phyloP scores from a whole-genome alignment of 495 filamentous ascomycete genomes.

The Hypoxylon fuscum region DNA sequence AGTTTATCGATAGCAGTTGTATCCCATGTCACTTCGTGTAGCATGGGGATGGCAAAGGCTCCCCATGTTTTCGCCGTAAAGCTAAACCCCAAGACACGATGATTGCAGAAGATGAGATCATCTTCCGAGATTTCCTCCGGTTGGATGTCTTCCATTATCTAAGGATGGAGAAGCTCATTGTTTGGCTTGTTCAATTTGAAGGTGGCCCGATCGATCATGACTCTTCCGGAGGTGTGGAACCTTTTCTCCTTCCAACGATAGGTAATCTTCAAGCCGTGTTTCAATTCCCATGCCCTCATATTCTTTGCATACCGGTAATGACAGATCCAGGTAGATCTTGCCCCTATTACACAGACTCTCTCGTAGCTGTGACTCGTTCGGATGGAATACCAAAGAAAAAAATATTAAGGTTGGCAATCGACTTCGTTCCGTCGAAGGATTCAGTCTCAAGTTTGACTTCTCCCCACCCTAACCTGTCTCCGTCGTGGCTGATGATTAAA shows the following conservation, averaged over 20 bases:
- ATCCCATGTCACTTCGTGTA: neutral
- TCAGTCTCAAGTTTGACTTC: neutral
- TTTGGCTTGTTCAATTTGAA: neutral
- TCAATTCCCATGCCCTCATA: neutral
- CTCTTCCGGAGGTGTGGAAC: neutral
- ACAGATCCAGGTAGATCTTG: neutral
- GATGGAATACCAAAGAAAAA: neutral
- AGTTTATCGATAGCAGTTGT: neutral
- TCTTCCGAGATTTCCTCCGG: neutral
- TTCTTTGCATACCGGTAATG: neutral
- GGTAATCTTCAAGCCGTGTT: neutral
- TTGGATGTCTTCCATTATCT: neutral
- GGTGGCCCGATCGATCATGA: constrained; percentile 1
- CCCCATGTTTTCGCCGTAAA: constrained; percentile 1
- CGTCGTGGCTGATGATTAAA: neutral
- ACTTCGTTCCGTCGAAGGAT: neutral
- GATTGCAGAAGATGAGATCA: constrained; percentile 15
- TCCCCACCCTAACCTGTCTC: neutral
- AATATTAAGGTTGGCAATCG: neutral
- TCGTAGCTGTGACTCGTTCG: neutral
- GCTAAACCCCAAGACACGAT: constrained; percentile 13
- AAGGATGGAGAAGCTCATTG: neutral
- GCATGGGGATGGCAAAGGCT: neutral
- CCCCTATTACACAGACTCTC: neutral
- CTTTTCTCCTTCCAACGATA: neutral